Evolutionary conservation across 306 rosid species (phyloP).

Genomic region (Styphnolobium japonicum): DNA sequence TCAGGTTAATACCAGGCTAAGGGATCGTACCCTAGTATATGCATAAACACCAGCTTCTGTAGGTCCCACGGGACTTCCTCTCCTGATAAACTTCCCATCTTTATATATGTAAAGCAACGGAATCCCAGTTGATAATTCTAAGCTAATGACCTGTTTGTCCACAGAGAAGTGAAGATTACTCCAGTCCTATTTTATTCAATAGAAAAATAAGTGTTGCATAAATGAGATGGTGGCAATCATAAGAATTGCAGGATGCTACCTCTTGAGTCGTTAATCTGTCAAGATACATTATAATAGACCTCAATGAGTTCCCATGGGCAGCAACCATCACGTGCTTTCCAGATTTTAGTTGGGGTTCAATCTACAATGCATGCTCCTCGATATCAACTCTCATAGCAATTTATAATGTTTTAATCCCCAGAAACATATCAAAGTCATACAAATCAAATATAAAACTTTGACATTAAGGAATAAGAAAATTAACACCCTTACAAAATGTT

Average conservation of each 20-base stretch:
- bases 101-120: constrained; percentile 92
- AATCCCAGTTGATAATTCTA: constrained; percentile 89
- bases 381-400: constrained; percentile 12
- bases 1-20: constrained; percentile 4
- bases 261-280: constrained; percentile 86
- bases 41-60: constrained; percentile 96
- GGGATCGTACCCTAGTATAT: constrained; percentile 62
- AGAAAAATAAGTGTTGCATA: neutral
- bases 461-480: neutral
- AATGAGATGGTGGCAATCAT: neutral
- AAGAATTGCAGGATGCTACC: constrained; percentile 42
- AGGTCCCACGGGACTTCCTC: constrained; percentile 92
- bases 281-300: constrained; percentile 95
- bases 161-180: constrained; percentile 10
- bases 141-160: constrained; percentile 56
- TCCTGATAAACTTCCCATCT: constrained; percentile 69
- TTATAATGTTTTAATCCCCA: neutral
- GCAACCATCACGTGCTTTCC: constrained; percentile 96
- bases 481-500: constrained; percentile 53
- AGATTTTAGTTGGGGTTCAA: constrained; percentile 74
- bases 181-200: neutral
- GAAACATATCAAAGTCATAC: neutral
- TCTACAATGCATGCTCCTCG: constrained; percentile 45
- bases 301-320: constrained; percentile 91
- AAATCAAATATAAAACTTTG: constrained; percentile 7